A percentile compares a stretch with the other conserved stretches of the same genome.
Conservation (phyloP, 495 filamentous ascomycete species). For the Aspergillus avenaceus region DNA sequence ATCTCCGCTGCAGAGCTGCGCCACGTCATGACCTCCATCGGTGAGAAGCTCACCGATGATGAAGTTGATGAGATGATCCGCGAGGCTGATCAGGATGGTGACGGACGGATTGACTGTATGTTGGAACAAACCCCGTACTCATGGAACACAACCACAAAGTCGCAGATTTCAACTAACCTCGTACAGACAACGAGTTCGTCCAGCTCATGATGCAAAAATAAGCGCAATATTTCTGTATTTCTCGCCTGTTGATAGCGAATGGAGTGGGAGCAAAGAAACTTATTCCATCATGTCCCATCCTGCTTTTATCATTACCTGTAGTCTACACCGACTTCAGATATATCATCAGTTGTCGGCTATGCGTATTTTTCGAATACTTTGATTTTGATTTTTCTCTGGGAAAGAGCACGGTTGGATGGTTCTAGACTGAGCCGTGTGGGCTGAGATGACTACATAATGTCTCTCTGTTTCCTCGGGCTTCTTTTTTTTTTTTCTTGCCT, state of each 20-base stretch:
- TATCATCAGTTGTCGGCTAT: slow-evolving; percentile 24
- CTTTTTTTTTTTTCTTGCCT: slow-evolving; percentile 1
- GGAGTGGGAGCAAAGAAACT: slow-evolving; percentile 13
- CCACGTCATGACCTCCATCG: slow-evolving; percentile 99
- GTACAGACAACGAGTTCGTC: slow-evolving; percentile 96
- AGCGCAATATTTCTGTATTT: slow-evolving; percentile 27
- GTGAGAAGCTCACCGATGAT: slow-evolving; percentile 98
- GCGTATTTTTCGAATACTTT: slow-evolving; percentile 28
- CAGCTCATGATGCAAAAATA: slow-evolving; percentile 99
- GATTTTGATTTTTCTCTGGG: slow-evolving; percentile 14
- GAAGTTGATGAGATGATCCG: slow-evolving; percentile 99
- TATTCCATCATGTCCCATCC: slow-evolving; percentile 18
- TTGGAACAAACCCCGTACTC: slow-evolving; percentile 1
- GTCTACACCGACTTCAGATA: slow-evolving; percentile 25
- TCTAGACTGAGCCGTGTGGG: slow-evolving; percentile 7
- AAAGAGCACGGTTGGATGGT: slow-evolving; percentile 6
- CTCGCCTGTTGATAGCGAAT: slow-evolving; percentile 32
- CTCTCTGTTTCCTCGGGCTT: not conserved
- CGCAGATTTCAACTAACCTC: slow-evolving; percentile 7
- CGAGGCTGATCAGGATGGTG: slow-evolving; percentile 98
- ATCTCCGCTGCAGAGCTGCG: slow-evolving; percentile 97
- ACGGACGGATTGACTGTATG: slow-evolving; percentile 93
- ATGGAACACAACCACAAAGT: not conserved
- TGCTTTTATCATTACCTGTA: slow-evolving; percentile 27
- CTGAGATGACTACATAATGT: slow-evolving; percentile 1